Evolutionary conservation across 2,329 filamentous ascomycete species (phyloP).

Genomic region (Cladophialophora carrionii): DNA sequence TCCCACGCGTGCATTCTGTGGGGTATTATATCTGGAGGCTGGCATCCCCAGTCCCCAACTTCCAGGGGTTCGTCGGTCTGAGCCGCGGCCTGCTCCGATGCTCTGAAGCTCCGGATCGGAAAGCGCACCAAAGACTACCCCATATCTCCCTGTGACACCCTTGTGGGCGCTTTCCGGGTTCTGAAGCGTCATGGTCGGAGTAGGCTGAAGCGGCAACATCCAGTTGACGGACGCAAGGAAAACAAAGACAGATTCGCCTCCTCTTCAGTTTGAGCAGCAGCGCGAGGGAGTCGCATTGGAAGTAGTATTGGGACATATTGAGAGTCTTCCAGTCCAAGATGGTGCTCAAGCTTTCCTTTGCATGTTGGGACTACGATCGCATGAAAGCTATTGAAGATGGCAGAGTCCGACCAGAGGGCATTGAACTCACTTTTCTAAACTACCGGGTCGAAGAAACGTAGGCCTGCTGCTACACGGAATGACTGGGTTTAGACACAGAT

Average conservation of each 20-base stretch:
- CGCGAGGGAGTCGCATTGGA: background rate
- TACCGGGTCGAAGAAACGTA: slow-evolving; percentile 25
- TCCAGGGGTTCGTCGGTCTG: background rate
- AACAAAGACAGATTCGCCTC: background rate
- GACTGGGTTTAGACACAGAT: background rate
- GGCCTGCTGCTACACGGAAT: background rate
- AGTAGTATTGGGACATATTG: too few relatives aligned
- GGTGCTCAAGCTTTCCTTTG: slow-evolving; percentile 37
- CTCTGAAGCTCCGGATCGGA: background rate
- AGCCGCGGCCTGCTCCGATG: background rate
- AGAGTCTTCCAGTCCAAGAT: slow-evolving; percentile 1
- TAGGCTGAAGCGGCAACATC: background rate
- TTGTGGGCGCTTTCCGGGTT: background rate
- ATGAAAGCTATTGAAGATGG: slow-evolving; percentile 40
- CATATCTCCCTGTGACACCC: background rate
- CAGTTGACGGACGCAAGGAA: background rate
- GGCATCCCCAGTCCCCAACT: slow-evolving; percentile 7
- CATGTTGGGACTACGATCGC: slow-evolving; percentile 40
- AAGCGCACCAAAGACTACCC: background rate
- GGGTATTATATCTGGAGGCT: slow-evolving; percentile 17
- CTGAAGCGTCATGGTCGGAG: background rate
- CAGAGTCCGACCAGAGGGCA: slow-evolving; percentile 40
- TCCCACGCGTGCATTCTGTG: slow-evolving; percentile 10
- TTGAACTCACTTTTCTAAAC: slow-evolving; percentile 43
- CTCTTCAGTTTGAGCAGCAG: background rate